A percentile compares a stretch with the other conserved stretches of the same genome.
These are phyloP conservation scores for Xylaria sp. DNA, from an alignment of 2,329 filamentous ascomycete species.

Conservation along the genomic window DNA sequence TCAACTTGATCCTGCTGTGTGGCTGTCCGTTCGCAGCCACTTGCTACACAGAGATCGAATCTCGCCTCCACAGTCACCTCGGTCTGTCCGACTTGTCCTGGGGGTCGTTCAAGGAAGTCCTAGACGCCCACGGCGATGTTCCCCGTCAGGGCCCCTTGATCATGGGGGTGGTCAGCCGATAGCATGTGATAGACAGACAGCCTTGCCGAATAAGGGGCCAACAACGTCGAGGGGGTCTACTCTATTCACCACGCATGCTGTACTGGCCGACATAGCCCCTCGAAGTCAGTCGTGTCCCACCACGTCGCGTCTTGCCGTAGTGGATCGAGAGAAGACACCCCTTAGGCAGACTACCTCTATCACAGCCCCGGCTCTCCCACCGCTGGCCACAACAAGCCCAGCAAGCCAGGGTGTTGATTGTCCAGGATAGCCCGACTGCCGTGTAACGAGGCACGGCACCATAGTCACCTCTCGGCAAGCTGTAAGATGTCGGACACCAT, in stretches of 20 bases:
- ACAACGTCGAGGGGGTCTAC: neutral
- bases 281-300: slow-evolving; percentile 16
- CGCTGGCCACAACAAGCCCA: slow-evolving; percentile 9
- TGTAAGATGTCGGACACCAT: slow-evolving; percentile 22
- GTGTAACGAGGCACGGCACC: slow-evolving; percentile 28
- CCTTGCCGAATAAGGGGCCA: slow-evolving; percentile 3
- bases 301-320: slow-evolving; percentile 14
- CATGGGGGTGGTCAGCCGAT: neutral
- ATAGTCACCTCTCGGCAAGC: slow-evolving; percentile 25
- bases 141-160: slow-evolving; percentile 2
- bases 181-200: neutral
- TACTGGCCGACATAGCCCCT: slow-evolving; percentile 2
- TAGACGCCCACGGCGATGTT: neutral
- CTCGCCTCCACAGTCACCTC: neutral
- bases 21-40: slow-evolving; percentile 17
- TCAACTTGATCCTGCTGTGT: slow-evolving; percentile 8
- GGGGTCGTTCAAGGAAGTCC: neutral
- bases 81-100: slow-evolving; percentile 8
- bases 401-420: slow-evolving; percentile 15
- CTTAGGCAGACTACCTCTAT: slow-evolving; percentile 18
- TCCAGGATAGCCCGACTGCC: slow-evolving; percentile 26
- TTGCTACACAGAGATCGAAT: slow-evolving; percentile 12
- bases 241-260: neutral
- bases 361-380: slow-evolving; percentile 4
- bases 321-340: slow-evolving; percentile 25